phyloP scores from a whole-genome alignment of 192 early-diverging fungal species.

The Umbelopsis sp. region DNA sequence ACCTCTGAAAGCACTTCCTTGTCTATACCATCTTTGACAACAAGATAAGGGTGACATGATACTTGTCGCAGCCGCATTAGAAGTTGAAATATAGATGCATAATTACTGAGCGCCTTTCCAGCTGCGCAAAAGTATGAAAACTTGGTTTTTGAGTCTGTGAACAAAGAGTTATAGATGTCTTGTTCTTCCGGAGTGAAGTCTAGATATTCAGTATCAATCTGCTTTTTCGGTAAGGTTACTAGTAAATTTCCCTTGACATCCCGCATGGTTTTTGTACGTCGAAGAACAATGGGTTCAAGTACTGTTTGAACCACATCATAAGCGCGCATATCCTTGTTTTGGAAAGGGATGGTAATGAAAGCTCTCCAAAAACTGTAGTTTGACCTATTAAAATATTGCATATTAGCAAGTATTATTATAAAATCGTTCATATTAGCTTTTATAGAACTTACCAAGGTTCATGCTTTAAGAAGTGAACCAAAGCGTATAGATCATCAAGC shows the following conservation, averaged over 20 bases:
- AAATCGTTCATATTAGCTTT: neutral
- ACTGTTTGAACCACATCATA: constrained; percentile 59
- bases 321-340: constrained; percentile 54
- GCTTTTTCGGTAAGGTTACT: constrained; percentile 71
- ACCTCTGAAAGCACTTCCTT: constrained; percentile 20
- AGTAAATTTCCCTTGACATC: constrained; percentile 77
- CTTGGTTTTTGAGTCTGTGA: constrained; percentile 65
- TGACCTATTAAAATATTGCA: constrained; percentile 44
- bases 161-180: constrained; percentile 69
- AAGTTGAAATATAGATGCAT: constrained; percentile 69
- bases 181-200: constrained; percentile 64
- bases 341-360: constrained; percentile 76
- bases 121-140: constrained; percentile 58
- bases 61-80: constrained; percentile 65
- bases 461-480: constrained; percentile 79
- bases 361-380: constrained; percentile 76
- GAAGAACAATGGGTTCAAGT: constrained; percentile 74
- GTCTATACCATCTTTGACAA: constrained; percentile 25
- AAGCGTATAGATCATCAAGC: constrained; percentile 83
- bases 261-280: constrained; percentile 84
- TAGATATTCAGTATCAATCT: constrained; percentile 61
- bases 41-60: constrained; percentile 65
- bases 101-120: constrained; percentile 68
- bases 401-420: neutral
- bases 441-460: constrained; percentile 45